Percentiles rank a stretch among this genome's conserved stretches.
phyloP scores from a whole-genome alignment of 23 red algal species.

The Gracilariopsis chorda region DNA sequence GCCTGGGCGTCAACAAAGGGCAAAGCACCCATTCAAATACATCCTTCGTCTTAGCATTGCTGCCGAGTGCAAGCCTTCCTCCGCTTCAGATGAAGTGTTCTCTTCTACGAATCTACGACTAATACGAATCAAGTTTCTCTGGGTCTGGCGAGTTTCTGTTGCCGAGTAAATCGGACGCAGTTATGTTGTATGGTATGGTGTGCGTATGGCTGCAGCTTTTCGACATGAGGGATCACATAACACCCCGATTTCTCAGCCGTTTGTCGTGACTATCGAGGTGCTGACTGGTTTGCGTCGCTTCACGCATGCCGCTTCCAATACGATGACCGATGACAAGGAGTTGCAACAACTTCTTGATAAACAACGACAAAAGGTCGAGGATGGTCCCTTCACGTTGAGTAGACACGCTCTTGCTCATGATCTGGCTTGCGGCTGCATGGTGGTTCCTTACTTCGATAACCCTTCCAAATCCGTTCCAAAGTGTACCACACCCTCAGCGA shows the following conservation, averaged over 20 bases:
- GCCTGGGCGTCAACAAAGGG: too few species aligned
- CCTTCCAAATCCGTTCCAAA: not conserved
- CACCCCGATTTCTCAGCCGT: not conserved
- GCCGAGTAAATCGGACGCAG: not conserved
- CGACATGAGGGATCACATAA: not conserved
- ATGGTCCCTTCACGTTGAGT: not conserved
- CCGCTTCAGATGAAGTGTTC: not conserved
- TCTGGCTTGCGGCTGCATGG: not conserved
- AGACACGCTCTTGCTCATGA: not conserved
- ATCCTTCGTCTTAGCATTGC: not conserved
- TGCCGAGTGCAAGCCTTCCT: not conserved
- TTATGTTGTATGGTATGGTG: not conserved
- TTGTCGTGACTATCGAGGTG: not conserved
- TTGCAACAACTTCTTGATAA: conserved; percentile 8
- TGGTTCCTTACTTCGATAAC: not conserved
- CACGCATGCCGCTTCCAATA: not conserved
- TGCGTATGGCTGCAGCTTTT: not conserved
- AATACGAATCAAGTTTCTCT: not conserved
- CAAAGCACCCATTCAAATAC: not conserved
- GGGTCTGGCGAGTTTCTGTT: not conserved
- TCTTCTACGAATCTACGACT: not conserved
- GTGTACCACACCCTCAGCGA: not conserved
- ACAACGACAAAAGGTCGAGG: not conserved
- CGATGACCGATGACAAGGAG: not conserved
- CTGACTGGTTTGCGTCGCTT: conserved; percentile 5